phyloP scores from a whole-genome alignment of 2,329 filamentous ascomycete genomes.

The Talaromyces sp. region DNA sequence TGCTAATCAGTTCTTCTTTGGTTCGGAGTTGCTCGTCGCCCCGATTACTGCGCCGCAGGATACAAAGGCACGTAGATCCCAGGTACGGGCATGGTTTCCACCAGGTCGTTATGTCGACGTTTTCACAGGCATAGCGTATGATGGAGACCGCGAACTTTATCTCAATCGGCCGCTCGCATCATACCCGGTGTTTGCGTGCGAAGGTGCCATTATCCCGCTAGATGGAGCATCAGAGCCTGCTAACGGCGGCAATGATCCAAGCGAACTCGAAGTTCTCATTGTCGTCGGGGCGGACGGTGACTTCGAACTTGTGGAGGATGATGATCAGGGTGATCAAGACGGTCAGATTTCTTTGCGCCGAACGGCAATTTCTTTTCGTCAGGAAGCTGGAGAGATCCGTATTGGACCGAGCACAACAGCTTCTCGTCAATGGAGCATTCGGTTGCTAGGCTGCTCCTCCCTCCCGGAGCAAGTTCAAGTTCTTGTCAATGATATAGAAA shows the following conservation, averaged over 20 bases:
- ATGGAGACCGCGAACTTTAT: conserved; percentile 52
- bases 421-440: conserved; percentile 9
- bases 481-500: neutral
- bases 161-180: conserved; percentile 50
- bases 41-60: conserved; percentile 55
- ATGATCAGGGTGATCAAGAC: neutral
- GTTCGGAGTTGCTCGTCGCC: conserved; percentile 53
- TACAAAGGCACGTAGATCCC: conserved; percentile 45
- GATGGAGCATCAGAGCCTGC: conserved; percentile 38
- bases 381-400: neutral
- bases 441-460: conserved; percentile 5
- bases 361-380: conserved; percentile 9
- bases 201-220: conserved; percentile 58
- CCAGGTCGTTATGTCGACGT: conserved; percentile 53
- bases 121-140: conserved; percentile 57
- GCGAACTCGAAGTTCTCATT: conserved; percentile 25
- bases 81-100: conserved; percentile 57
- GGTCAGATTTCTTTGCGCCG: neutral
- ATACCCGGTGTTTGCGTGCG: conserved; percentile 53
- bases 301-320: conserved; percentile 16
- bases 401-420: conserved; percentile 2
- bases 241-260: conserved; percentile 23
- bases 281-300: conserved; percentile 43
- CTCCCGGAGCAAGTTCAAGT: neutral
- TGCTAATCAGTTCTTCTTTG: conserved; percentile 60